These are phyloP conservation scores for Sedum album DNA, from an alignment of 164 flowering plant species.

Conservation along the genomic window DNA sequence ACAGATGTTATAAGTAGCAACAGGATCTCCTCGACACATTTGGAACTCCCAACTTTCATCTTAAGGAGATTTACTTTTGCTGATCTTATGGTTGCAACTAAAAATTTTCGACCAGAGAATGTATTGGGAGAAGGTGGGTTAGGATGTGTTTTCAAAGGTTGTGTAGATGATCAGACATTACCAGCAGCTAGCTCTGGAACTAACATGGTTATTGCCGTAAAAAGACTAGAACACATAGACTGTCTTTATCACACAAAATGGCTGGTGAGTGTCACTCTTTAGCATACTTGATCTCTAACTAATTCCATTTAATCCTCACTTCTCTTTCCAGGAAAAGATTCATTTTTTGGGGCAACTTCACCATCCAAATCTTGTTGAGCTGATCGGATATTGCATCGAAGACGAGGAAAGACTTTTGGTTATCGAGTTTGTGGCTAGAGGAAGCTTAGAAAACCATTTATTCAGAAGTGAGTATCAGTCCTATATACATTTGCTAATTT, in stretches of 20 bases:
- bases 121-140: conserved; percentile 12
- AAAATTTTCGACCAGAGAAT: conserved; percentile 13
- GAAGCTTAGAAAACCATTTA: conserved; percentile 9
- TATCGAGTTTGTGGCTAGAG: conserved; percentile 7
- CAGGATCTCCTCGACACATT: background rate
- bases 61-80: conserved; percentile 2
- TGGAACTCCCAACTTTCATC: background rate
- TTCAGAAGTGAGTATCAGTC: conserved; percentile 9
- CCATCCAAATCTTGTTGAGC: conserved; percentile 15
- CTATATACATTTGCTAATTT: background rate
- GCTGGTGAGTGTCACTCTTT: conserved; percentile 12
- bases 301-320: background rate
- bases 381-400: conserved; percentile 13
- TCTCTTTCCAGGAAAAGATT: background rate
- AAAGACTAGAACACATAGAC: conserved; percentile 10
- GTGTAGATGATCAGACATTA: background rate
- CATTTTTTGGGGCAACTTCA: conserved; percentile 10
- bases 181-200: conserved; percentile 3
- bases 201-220: conserved; percentile 10
- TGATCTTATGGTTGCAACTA: conserved; percentile 10
- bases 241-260: conserved; percentile 10
- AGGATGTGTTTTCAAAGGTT: conserved; percentile 10
- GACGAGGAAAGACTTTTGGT: conserved; percentile 12
- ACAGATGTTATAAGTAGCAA: background rate
- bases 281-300: background rate